Evolutionary conservation across 164 flowering plant genomes (phyloP), one percentile per base, ranked within the genome.

Genomic region (Macadamia integrifolia): DNA sequence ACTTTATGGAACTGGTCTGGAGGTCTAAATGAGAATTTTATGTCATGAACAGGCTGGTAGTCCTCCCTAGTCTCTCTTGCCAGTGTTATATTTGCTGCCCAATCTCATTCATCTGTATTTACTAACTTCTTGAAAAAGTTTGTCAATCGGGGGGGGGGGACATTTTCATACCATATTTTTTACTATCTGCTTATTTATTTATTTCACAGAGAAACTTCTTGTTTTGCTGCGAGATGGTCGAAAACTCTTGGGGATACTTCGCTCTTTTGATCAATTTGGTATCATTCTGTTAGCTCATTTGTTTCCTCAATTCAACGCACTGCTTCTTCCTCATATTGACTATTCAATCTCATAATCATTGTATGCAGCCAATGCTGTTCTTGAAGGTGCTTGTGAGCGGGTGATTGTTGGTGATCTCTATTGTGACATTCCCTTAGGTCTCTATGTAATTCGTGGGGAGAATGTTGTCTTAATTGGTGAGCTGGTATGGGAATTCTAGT

Each of bases 381-480:
- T 90, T 58, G 97, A 89, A 81, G 93, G 89, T 71, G 97, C 97
- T 28, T 86, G 96, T 68, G 98, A 92, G 70, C 82, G 95, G 35
- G 91, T 89, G 18, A 92, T 92, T 73, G 98, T 93, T 66, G 97
- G 98, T 59, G 92, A 93, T 18, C 85, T 86, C 12, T 93, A 88
- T 63, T 89, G 91, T 75, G 97, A 93, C 75, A 89, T 93, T 60
- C 98, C 90, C 7, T 79, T 93, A 57, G 97, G 98, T 72, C 82
- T 93, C n/a, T 91, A 93, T 77, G 86, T 93, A 43, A 91, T 93
- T 57, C 89, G 98, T 61, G 97, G 98, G 69, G 97, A 93, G 77
- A 93, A 93, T 81, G 98, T 93, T 67, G 98, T 93, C 67, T 74
- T 93, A 59, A 89, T 93, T 61, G 98, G 98, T 6, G 98, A 93